These are phyloP conservation scores for Boletus huronensis DNA, from an alignment of 768 basidiomycete species.

Conservation along the genomic window DNA sequence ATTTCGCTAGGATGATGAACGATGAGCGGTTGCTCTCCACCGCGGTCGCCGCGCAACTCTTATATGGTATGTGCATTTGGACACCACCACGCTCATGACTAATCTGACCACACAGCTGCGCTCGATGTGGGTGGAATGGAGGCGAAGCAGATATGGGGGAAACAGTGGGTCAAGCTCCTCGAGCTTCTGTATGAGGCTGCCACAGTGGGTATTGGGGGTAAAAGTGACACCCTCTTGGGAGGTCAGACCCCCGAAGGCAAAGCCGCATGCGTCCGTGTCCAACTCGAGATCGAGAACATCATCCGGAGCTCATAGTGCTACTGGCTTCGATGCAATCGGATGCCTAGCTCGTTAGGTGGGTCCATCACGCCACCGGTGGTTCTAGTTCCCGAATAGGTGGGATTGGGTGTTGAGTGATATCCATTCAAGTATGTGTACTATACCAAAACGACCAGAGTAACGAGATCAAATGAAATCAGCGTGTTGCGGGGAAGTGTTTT, in stretches of 20 bases:
- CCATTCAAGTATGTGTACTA: constrained; percentile 13
- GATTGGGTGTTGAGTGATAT: constrained; percentile 13
- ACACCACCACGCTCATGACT: not conserved
- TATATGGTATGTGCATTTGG: constrained; percentile 49
- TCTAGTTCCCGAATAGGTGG: constrained; percentile 3
- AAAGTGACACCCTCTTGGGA: constrained; percentile 44
- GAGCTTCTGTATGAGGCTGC: constrained; percentile 61
- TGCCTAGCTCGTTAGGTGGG: not conserved
- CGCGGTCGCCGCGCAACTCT: constrained; percentile 60
- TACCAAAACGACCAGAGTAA: not conserved
- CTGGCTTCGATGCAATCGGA: constrained; percentile 6
- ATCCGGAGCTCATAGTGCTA: constrained; percentile 32
- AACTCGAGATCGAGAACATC: constrained; percentile 65
- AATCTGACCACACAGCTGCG: constrained; percentile 45
- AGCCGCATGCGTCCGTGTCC: constrained; percentile 60
- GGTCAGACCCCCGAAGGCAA: constrained; percentile 58
- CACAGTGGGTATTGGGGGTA: constrained; percentile 47
- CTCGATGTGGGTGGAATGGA: constrained; percentile 66
- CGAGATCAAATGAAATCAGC: constrained; percentile 24
- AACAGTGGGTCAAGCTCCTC: constrained; percentile 75
- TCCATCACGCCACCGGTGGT: constrained; percentile 16
- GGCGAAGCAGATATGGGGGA: constrained; percentile 65
- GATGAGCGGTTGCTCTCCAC: constrained; percentile 50
- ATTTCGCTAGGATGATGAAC: constrained; percentile 61
- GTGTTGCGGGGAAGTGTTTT: constrained; percentile 28